Percentiles rank a stretch among this genome's conserved stretches.
Evolutionary conservation across 305 asterid genomes (phyloP).

Genomic region (Fraxinus greggii): DNA sequence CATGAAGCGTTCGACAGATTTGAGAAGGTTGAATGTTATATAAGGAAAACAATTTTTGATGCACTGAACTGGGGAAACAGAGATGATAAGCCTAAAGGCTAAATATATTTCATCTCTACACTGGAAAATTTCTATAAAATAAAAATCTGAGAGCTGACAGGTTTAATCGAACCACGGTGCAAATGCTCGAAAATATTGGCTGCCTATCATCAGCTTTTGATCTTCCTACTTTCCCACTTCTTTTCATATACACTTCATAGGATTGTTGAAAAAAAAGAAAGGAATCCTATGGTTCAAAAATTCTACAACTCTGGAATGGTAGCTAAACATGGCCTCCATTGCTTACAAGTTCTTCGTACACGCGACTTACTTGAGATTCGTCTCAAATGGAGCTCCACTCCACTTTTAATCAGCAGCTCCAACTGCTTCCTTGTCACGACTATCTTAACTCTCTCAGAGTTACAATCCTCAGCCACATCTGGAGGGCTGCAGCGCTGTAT

Average conservation of each 20-base stretch:
- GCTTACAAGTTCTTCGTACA: not conserved
- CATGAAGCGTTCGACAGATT: conserved; percentile 6
- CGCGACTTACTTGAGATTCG: not conserved
- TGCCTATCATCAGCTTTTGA: not conserved
- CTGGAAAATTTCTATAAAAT: not conserved
- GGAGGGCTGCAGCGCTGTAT: conserved; percentile 10
- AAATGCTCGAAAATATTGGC: not conserved
- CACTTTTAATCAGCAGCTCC: conserved; percentile 9
- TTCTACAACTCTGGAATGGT: conserved; percentile 38
- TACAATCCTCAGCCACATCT: conserved; percentile 8
- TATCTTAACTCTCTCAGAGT: conserved; percentile 21
- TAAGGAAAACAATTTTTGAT: not conserved
- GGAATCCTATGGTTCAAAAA: not conserved
- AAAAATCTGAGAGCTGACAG: not conserved
- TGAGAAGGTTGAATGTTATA: not conserved
- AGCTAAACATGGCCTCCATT: conserved; percentile 24
- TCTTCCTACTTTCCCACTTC: not conserved
- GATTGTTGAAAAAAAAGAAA: not conserved
- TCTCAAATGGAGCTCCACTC: conserved; percentile 24
- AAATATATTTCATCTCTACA: not conserved
- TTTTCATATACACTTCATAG: not conserved
- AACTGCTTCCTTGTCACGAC: conserved; percentile 22
- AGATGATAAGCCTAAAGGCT: not conserved
- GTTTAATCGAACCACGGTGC: not conserved
- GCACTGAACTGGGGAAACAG: not conserved